A percentile compares a stretch with the other conserved stretches of the same genome.
Evolutionary conservation across 2,329 filamentous ascomycete species (phyloP).

Genomic region (Calonectria ilicicola): DNA sequence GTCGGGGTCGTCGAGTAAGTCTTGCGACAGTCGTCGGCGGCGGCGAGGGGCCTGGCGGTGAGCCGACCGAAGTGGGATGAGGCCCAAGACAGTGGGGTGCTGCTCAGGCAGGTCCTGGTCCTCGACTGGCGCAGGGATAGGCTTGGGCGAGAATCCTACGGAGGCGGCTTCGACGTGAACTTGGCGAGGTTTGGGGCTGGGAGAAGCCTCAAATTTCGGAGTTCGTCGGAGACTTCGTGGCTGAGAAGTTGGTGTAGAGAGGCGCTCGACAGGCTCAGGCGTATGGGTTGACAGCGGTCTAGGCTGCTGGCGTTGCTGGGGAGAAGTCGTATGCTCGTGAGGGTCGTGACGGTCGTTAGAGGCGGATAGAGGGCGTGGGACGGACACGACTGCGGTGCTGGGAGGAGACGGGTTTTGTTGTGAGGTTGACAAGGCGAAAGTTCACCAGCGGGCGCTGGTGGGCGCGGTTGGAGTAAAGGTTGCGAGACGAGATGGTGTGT

Average conservation of each 20-base stretch:
- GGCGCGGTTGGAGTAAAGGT: constrained; percentile 34
- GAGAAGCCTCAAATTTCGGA: constrained; percentile 60
- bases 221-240: constrained; percentile 63
- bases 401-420: constrained; percentile 34
- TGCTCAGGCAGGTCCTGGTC: constrained; percentile 34
- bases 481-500: constrained; percentile 22
- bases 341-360: constrained; percentile 68
- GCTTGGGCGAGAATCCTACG: constrained; percentile 60
- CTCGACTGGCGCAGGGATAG: constrained; percentile 40
- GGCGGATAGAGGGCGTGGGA: constrained; percentile 51
- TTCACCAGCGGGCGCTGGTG: constrained; percentile 54
- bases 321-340: constrained; percentile 59
- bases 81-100: constrained; percentile 41
- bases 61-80: constrained; percentile 53
- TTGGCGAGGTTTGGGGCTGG: constrained; percentile 54
- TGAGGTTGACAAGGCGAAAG: constrained; percentile 61
- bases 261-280: constrained; percentile 54
- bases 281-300: constrained; percentile 42
- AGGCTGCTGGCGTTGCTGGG: constrained; percentile 59
- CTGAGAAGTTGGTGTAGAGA: constrained; percentile 60
- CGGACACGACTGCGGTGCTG: constrained; percentile 59
- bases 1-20: constrained; percentile 60
- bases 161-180: constrained; percentile 62
- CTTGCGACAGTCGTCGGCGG: constrained; percentile 58
- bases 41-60: constrained; percentile 49